Percentiles rank a stretch among this genome's conserved stretches.
phyloP scores from a whole-genome alignment of 2,329 filamentous ascomycete genomes.

The Fusarium drepaniforme region DNA sequence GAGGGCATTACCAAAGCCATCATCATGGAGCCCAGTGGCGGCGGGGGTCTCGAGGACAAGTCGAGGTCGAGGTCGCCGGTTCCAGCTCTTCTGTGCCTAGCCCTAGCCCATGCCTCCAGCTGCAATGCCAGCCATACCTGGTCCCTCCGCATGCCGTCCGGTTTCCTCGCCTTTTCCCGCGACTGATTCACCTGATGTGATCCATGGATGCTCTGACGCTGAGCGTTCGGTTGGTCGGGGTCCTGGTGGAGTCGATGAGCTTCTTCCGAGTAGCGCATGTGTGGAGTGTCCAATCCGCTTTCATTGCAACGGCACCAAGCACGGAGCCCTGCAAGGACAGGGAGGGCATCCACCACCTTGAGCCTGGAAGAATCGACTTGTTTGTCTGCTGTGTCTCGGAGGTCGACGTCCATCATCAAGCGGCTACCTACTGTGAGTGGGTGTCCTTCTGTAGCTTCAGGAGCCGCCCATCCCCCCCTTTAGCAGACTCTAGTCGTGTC shows the following conservation, averaged over 20 bases:
- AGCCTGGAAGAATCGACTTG: slow-evolving; percentile 2
- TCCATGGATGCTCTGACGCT: slow-evolving; percentile 39
- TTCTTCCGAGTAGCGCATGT: slow-evolving; percentile 41
- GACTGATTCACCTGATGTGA: slow-evolving; percentile 40
- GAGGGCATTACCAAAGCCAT: slow-evolving; percentile 11
- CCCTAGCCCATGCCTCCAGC: background rate
- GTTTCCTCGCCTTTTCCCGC: slow-evolving; percentile 17
- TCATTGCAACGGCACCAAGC: slow-evolving; percentile 41
- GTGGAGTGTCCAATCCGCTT: slow-evolving; percentile 47
- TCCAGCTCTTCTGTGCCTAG: background rate
- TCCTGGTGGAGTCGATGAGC: slow-evolving; percentile 38
- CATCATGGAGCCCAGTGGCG: slow-evolving; percentile 21
- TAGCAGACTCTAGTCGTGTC: background rate
- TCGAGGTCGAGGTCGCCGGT: slow-evolving; percentile 1
- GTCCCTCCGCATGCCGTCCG: slow-evolving; percentile 2
- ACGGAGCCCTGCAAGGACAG: slow-evolving; percentile 42
- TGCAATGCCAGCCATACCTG: slow-evolving; percentile 2
- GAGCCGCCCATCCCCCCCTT: slow-evolving; percentile 6
- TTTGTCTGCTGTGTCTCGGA: background rate
- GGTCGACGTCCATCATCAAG: slow-evolving; percentile 16
- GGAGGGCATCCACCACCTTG: slow-evolving; percentile 33
- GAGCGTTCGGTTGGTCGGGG: slow-evolving; percentile 41
- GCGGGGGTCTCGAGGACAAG: slow-evolving; percentile 19
- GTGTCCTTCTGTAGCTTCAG: slow-evolving; percentile 15
- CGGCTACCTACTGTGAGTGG: background rate